A percentile compares a stretch with the other conserved stretches of the same genome.
These are phyloP conservation scores for Naganishia randhawae DNA, from an alignment of 768 basidiomycete genomes.

Conservation along the genomic window DNA sequence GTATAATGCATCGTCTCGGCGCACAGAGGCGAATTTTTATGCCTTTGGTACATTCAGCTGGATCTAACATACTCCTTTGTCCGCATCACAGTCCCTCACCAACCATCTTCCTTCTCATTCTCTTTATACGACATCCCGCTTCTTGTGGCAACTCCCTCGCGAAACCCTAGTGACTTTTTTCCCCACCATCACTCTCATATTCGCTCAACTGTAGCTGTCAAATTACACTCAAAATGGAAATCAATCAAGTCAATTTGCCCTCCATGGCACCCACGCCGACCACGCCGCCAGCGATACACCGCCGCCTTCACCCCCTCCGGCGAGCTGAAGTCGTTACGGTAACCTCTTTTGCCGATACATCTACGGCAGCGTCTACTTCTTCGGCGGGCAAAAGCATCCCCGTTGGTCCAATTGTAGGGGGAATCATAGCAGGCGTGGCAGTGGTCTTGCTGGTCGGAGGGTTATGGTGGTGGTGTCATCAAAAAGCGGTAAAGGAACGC, in stretches of 20 bases:
- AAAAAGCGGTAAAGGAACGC: slow-evolving; percentile 23
- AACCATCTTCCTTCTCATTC: not conserved
- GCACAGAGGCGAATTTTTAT: too few species aligned
- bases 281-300: not conserved
- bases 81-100: not conserved
- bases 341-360: slow-evolving; percentile 16
- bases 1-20: too few species aligned
- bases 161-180: too few species aligned
- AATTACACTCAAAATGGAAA: slow-evolving; percentile 8
- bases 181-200: too few species aligned
- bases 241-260: not conserved
- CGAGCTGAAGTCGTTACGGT: slow-evolving; percentile 17
- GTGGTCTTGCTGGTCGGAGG: slow-evolving; percentile 26
- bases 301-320: not conserved
- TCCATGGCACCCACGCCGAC: not conserved
- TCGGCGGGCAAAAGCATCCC: slow-evolving; percentile 4
- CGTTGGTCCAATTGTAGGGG: slow-evolving; percentile 26
- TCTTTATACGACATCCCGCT: not conserved
- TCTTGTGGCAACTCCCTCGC: not conserved
- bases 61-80: not conserved
- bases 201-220: too few species aligned
- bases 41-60: too few species aligned
- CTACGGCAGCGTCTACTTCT: not conserved
- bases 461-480: slow-evolving; percentile 29
- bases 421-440: slow-evolving; percentile 25